Conservation (phyloP, 2,329 filamentous ascomycete species). For the Cladosporium halotolerans region DNA sequence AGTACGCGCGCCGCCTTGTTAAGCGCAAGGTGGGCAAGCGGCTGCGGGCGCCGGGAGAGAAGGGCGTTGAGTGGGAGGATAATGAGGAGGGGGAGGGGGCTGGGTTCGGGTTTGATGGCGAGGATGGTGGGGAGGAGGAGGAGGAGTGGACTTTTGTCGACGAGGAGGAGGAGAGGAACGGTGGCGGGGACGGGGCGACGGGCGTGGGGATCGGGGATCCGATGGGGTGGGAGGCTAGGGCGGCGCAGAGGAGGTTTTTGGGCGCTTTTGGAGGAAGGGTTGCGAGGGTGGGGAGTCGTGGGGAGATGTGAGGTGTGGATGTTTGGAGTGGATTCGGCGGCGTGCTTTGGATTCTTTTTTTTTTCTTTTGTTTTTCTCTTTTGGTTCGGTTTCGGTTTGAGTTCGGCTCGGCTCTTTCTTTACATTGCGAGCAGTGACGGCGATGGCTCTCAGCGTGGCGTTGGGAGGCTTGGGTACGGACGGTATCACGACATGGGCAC, state of each 20-base stretch:
- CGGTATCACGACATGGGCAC: too few species aligned
- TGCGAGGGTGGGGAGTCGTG: neutral
- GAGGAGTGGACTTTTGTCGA: conserved; percentile 78
- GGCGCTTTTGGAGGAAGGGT: neutral
- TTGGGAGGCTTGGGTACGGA: too few species aligned
- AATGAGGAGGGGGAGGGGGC: conserved; percentile 28
- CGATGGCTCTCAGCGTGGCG: too few species aligned
- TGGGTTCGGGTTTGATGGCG: conserved; percentile 15
- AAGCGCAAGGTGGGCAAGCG: conserved; percentile 43
- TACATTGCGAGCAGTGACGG: too few species aligned
- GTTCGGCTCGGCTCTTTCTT: too few species aligned
- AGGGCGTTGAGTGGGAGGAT: conserved; percentile 11
- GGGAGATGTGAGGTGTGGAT: neutral
- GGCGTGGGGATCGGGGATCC: neutral
- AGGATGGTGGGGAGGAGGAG: conserved; percentile 22
- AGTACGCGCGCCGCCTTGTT: conserved; percentile 82
- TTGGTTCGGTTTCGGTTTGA: too few species aligned
- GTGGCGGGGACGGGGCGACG: conserved; percentile 33
- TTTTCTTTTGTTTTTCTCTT: too few species aligned
- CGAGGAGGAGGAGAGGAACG: conserved; percentile 34
- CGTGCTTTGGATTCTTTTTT: too few species aligned
- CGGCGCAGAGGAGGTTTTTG: conserved; percentile 5
- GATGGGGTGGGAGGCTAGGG: conserved; percentile 1
- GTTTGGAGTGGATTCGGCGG: too few species aligned
- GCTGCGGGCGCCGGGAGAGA: conserved; percentile 3